Base-by-base conservation (phyloP, 2,329 filamentous ascomycete genomes). In the Arthrobotrys entomopaga region DNA sequence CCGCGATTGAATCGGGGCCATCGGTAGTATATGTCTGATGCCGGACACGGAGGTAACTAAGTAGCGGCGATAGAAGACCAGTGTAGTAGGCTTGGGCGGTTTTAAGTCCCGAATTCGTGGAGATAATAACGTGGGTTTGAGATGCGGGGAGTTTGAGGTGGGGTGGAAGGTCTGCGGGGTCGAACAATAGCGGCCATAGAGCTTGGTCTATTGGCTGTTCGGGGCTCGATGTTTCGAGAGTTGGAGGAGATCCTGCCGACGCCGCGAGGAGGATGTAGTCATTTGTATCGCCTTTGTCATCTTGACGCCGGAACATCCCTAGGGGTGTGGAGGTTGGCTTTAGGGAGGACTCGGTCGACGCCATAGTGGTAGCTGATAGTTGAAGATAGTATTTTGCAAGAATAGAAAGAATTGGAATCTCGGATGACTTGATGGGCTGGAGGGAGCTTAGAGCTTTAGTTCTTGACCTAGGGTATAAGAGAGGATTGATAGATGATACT, bases 101-200 rank as follows among this genome's bases (percentile, higher is more conserved):
- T 46, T 61, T 66, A 20, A 74, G 63, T 1, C 70, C 70, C n/a
- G 70, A 74, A 49, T 67, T 67, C 13, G 57, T 74, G 5, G 70
- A 74, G 16, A 74, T 64, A 34, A 74, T 67, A 24, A 74, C 38
- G 19, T 74, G 70, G 11, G 60, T 64, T 24, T 74, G 70, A 13
- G 70, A 67, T 22, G 70, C 63, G 43, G 63, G 70, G 52, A 74
- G 70, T 46, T 63, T 57, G 19, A 74, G 63, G 70, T 74, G 70
- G 57, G 70, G 57, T 29, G 70, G 70, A 3, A 67, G 63, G 24
- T 58, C 46, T 58, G 70, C 63, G 63, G 70, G 70, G 57, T 63
- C 49, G 52, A 74, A 61, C 19, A 52, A 26, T 16, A 74, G 63
- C 10, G 63, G 20, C 63, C 63, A 67, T 16, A 74, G 34, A 42